Base-by-base conservation (phyloP, 2,329 filamentous ascomycete genomes). In the Triangularia setosa region DNA sequence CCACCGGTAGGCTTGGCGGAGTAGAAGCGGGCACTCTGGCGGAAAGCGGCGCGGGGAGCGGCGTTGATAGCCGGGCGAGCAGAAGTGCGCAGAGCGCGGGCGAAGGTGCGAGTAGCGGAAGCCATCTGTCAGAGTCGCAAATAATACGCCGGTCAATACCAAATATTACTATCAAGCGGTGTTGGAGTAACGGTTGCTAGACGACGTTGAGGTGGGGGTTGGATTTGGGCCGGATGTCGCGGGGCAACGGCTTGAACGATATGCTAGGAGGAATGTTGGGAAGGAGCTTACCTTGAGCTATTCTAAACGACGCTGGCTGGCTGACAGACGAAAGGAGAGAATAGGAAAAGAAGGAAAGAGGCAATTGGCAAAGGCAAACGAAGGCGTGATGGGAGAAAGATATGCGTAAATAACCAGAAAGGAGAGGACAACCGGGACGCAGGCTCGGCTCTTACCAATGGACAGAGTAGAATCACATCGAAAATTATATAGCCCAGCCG, bases 21-120 rank as follows among this genome's bases (percentile, higher is more conserved):
- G 80, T 96, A 96, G 78, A 88, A 88, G 70, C 92, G 91, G 73
- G 87, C 87, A 73, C 89, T 84, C 75, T 88, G 87, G 77, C 90
- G 90, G 83, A 93, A 88, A 70, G 86, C 84, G 72, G 90, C 85
- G 71, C 89, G 86, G 62, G 84, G 83, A 55, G 83, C 81, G 62
- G 83, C 80, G 69, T 81, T 79, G 75, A 91, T 84, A 69, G 85
- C 81, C 73, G 81, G 84, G 72, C 84, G 87, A 54, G 85, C 79
- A 61, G 82, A 77, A 71, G 84, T 80, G 73, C 86, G 85, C 74
- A 89, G 79, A 64, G 88, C 80, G 75, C 84, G 84, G 76, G 82
- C 78, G 72, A 86, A 79, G 69, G 84, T 82, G 71, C 84, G 84
- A 69, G 82, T 80, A 68, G 81, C 77, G 69, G 78, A 76, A 63